phyloP scores from a whole-genome alignment of 371 early-diverging fungal genomes.

The Rhizopus arrhizus region DNA sequence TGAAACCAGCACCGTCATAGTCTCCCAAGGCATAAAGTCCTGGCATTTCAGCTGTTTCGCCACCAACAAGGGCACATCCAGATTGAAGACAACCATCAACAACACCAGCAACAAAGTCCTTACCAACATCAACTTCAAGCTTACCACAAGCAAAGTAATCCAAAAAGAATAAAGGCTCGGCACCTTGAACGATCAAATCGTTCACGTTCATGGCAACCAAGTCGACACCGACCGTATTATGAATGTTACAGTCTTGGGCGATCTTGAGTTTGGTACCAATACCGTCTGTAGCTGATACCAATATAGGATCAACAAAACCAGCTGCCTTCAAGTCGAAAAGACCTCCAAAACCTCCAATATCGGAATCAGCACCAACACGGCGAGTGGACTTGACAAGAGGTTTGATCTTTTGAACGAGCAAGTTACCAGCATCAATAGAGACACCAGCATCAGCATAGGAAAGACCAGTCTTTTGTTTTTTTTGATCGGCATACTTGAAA shows the following conservation, averaged over 20 bases:
- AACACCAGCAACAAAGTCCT: slow-evolving; percentile 91
- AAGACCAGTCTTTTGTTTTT: slow-evolving; percentile 49
- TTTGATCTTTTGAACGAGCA: slow-evolving; percentile 93
- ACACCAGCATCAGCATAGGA: slow-evolving; percentile 97
- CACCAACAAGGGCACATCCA: slow-evolving; percentile 96
- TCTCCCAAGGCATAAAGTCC: slow-evolving; percentile 88
- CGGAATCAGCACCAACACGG: slow-evolving; percentile 91
- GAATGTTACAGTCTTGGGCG: slow-evolving; percentile 82
- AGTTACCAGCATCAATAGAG: slow-evolving; percentile 93
- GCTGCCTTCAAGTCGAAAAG: slow-evolving; percentile 93
- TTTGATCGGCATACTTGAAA: slow-evolving; percentile 56
- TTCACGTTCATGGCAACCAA: slow-evolving; percentile 99
- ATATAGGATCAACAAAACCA: slow-evolving; percentile 87
- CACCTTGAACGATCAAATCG: slow-evolving; percentile 98
- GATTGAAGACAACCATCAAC: slow-evolving; percentile 90
- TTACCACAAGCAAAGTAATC: slow-evolving; percentile 97
- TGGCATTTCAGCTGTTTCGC: slow-evolving; percentile 99
- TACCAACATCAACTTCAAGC: slow-evolving; percentile 89
- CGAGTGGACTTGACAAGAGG: slow-evolving; percentile 88
- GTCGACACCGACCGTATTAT: slow-evolving; percentile 94
- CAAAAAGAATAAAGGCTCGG: slow-evolving; percentile 96
- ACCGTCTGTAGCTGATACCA: slow-evolving; percentile 97
- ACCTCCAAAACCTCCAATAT: slow-evolving; percentile 98
- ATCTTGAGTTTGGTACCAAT: slow-evolving; percentile 98
- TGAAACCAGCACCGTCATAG: slow-evolving; percentile 96